Evolutionary conservation across 2,329 filamentous ascomycete species (phyloP).

Genomic region (Botrytis aclada): DNA sequence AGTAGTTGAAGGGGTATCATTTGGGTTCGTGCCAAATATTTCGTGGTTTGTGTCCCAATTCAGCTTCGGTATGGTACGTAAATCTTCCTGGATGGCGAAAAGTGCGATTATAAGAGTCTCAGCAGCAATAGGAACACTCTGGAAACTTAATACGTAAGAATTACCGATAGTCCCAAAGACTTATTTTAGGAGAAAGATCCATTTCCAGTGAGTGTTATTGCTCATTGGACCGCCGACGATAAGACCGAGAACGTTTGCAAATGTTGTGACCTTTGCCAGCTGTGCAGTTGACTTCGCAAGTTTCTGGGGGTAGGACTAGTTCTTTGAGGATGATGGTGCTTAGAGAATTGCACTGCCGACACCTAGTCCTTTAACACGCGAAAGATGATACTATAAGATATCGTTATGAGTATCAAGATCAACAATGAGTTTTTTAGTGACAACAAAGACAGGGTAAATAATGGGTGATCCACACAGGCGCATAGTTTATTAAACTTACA

Average conservation of each 20-base stretch:
- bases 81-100: background rate
- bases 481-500: background rate
- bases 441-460: background rate
- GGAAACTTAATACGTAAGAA: background rate
- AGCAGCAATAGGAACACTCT: background rate
- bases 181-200: slow-evolving; percentile 22
- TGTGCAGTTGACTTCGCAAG: slow-evolving; percentile 40
- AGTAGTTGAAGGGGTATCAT: background rate
- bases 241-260: slow-evolving; percentile 31
- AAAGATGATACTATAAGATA: slow-evolving; percentile 21
- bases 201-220: slow-evolving; percentile 38
- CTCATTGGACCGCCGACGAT: slow-evolving; percentile 38
- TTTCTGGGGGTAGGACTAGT: slow-evolving; percentile 47
- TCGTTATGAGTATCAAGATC: background rate
- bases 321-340: slow-evolving; percentile 49
- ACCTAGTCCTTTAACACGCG: slow-evolving; percentile 43
- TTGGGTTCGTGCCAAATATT: background rate
- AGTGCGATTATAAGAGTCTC: background rate
- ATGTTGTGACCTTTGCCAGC: slow-evolving; percentile 13
- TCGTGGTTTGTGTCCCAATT: background rate
- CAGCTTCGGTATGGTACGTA: background rate
- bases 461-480: too few species aligned
- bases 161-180: background rate
- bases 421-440: background rate
- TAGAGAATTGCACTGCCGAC: slow-evolving; percentile 45